Percentiles rank a stretch among this genome's conserved stretches.
These are phyloP conservation scores for Monosporascus sp. DNA, from an alignment of 2,329 filamentous ascomycete genomes.

Conservation along the genomic window DNA sequence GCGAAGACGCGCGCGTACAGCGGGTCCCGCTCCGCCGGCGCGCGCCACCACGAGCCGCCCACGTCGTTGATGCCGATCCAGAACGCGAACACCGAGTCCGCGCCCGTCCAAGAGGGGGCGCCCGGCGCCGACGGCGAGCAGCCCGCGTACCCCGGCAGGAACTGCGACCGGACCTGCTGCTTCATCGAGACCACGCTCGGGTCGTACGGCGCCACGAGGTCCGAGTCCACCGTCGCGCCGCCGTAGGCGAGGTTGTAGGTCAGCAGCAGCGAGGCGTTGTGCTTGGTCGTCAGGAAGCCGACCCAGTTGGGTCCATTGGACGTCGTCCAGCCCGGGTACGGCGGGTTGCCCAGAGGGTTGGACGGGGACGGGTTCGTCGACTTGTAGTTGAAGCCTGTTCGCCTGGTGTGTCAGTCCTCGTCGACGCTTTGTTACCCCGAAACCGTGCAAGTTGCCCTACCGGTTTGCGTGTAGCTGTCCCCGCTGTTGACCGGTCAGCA, in stretches of 20 bases:
- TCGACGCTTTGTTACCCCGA: too few species aligned
- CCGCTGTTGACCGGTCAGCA: slow-evolving; percentile 17
- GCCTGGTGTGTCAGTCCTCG: background rate
- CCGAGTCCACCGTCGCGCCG: slow-evolving; percentile 47
- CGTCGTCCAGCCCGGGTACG: slow-evolving; percentile 45
- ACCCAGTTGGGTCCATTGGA: slow-evolving; percentile 49
- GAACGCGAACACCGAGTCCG: slow-evolving; percentile 38
- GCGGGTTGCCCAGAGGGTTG: slow-evolving; percentile 59
- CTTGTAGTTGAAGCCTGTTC: slow-evolving; percentile 46
- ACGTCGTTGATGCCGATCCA: slow-evolving; percentile 56
- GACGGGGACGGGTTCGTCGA: slow-evolving; percentile 43
- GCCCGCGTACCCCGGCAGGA: slow-evolving; percentile 33
- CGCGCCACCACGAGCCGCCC: slow-evolving; percentile 40
- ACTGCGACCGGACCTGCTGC: slow-evolving; percentile 43
- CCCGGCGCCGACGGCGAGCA: slow-evolving; percentile 32
- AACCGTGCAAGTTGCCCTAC: slow-evolving; percentile 3
- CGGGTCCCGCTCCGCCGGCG: slow-evolving; percentile 19
- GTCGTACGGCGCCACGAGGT: slow-evolving; percentile 45
- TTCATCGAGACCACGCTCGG: slow-evolving; percentile 43
- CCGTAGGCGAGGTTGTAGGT: slow-evolving; percentile 51
- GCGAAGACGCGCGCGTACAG: slow-evolving; percentile 37
- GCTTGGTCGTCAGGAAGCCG: slow-evolving; percentile 40
- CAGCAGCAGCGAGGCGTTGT: slow-evolving; percentile 40
- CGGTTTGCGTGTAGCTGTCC: slow-evolving; percentile 29
- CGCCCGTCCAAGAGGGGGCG: slow-evolving; percentile 27